Conservation (phyloP, 495 filamentous ascomycete species). For the Thermochaetoides thermophila region DNA sequence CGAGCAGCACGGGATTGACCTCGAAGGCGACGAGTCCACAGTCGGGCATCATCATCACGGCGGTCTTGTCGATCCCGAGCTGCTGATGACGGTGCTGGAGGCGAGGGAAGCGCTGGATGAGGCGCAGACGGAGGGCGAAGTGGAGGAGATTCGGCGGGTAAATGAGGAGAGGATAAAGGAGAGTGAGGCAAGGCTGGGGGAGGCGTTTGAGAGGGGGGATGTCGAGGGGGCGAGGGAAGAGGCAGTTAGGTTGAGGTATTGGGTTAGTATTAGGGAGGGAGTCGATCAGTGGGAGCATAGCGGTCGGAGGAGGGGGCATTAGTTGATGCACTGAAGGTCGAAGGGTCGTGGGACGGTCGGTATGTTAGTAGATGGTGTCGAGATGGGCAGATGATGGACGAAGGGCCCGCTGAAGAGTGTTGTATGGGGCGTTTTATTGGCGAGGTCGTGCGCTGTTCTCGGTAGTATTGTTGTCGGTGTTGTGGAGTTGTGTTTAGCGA, state of each 20-base stretch:
- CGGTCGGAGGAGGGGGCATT: slow-evolving; percentile 48
- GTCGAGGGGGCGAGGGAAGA: slow-evolving; percentile 50
- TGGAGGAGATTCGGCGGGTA: slow-evolving; percentile 42
- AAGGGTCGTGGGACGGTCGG: slow-evolving; percentile 34
- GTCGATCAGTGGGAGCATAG: slow-evolving; percentile 72
- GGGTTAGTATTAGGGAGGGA: slow-evolving; percentile 74
- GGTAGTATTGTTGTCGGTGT: too few species aligned
- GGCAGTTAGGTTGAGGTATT: slow-evolving; percentile 72
- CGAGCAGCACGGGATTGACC: slow-evolving; percentile 52
- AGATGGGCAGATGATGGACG: not conserved
- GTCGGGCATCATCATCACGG: too few species aligned
- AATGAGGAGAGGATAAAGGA: slow-evolving; percentile 53
- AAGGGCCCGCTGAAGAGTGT: not conserved
- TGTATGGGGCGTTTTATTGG: too few species aligned
- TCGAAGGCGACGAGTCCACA: slow-evolving; percentile 68
- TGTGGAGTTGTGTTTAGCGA: too few species aligned
- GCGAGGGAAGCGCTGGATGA: slow-evolving; percentile 73
- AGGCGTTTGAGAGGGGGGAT: slow-evolving; percentile 52
- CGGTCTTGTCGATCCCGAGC: too few species aligned
- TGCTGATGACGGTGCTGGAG: slow-evolving; percentile 82
- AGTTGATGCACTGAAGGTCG: slow-evolving; percentile 26
- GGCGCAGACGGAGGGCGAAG: slow-evolving; percentile 45
- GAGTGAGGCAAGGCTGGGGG: slow-evolving; percentile 43
- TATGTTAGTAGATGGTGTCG: not conserved
- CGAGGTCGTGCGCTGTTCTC: too few species aligned